Evolutionary conservation across 345 rosid genomes (phyloP).

Genomic region (Hypericum perforatum): DNA sequence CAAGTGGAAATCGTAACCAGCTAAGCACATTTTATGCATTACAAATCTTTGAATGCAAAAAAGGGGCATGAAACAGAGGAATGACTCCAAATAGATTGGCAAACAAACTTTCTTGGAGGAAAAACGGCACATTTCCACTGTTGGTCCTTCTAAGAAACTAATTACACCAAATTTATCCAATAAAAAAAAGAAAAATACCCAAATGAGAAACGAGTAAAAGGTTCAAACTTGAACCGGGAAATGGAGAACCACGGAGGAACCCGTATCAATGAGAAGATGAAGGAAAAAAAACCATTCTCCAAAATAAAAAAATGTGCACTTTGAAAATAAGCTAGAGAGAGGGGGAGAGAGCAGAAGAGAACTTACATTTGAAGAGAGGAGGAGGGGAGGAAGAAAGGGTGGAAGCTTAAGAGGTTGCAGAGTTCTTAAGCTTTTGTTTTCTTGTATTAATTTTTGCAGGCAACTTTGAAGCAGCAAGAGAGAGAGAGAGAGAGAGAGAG

Average conservation of each 20-base stretch:
- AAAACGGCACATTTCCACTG: too few relatives aligned
- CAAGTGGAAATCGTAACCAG: too few relatives aligned
- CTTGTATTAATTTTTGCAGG: slow-evolving; percentile 38
- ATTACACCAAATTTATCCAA: too few relatives aligned
- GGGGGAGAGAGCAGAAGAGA: slow-evolving; percentile 4
- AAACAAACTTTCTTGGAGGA: too few relatives aligned
- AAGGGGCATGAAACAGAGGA: too few relatives aligned
- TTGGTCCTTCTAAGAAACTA: too few relatives aligned
- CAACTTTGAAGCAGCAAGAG: slow-evolving; percentile 24
- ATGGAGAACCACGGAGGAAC: slow-evolving; percentile 6
- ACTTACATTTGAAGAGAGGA: slow-evolving; percentile 32
- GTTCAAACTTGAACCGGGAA: slow-evolving; percentile 5
- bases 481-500: slow-evolving; percentile 15
- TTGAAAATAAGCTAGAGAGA: too few relatives aligned
- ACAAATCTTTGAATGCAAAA: too few relatives aligned
- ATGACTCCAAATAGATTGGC: too few relatives aligned
- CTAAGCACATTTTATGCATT: too few relatives aligned
- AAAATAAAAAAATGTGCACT: not conserved
- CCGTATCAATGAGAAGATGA: slow-evolving; percentile 8
- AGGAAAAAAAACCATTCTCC: slow-evolving; percentile 9
- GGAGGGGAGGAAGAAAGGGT: slow-evolving; percentile 2
- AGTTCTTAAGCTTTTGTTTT: too few relatives aligned
- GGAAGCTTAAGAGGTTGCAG: slow-evolving; percentile 32
- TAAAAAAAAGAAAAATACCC: too few relatives aligned
- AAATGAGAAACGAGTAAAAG: not conserved